Percentiles rank a stretch among this genome's conserved stretches.
Evolutionary conservation across 768 basidiomycete species (phyloP).

Genomic region (Cystofilobasidium ferigula): DNA sequence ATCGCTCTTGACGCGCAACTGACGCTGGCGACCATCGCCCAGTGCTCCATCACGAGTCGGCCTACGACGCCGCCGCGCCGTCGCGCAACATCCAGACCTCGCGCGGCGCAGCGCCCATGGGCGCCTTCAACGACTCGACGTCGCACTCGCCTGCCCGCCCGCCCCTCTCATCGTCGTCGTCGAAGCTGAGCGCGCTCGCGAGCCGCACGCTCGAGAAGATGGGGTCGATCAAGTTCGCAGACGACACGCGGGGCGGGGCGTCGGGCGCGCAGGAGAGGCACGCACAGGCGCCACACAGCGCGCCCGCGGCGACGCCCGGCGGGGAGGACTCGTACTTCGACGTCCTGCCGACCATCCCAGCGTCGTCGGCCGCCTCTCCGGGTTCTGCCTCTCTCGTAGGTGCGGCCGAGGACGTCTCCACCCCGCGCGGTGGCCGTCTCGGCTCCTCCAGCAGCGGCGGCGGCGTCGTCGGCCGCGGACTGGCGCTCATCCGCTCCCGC

Average conservation of each 20-base stretch:
- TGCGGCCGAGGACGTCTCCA: background rate
- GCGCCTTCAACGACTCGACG: conserved; percentile 44
- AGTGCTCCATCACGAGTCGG: conserved; percentile 91
- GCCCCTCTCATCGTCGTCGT: background rate
- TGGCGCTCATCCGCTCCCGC: conserved; percentile 18
- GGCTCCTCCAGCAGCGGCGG: background rate
- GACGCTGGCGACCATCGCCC: background rate
- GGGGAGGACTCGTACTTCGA: background rate
- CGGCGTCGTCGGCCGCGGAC: background rate
- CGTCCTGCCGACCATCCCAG: background rate
- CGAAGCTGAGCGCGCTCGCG: conserved; percentile 13
- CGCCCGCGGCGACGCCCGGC: background rate
- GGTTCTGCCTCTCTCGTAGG: background rate
- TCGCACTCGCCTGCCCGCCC: background rate
- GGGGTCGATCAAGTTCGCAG: conserved; percentile 13
- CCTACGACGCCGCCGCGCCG: conserved; percentile 82
- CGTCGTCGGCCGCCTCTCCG: background rate
- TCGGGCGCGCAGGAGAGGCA: background rate
- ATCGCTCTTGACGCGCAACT: background rate
- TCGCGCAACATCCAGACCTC: conserved; percentile 66
- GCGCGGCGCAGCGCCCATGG: conserved; percentile 52
- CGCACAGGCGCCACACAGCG: background rate
- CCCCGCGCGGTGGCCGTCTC: background rate
- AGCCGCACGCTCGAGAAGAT: conserved; percentile 15
- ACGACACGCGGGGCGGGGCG: background rate